Conservation (phyloP, 345 rosid species). For the Acer negundo region DNA sequence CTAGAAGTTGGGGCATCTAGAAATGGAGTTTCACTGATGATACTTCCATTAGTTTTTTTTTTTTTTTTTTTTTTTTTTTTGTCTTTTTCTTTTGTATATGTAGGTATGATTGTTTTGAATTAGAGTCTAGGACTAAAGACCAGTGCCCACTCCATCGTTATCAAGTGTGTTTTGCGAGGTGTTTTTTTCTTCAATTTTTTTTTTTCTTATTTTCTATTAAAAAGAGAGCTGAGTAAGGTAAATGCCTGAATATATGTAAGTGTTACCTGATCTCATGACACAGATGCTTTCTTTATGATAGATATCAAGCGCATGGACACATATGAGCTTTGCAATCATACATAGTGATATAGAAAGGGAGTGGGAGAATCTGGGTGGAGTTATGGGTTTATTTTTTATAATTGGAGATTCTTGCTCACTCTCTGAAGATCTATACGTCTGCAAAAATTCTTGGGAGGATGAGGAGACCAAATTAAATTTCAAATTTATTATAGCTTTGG, state of each 20-base stretch:
- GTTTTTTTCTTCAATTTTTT: not conserved
- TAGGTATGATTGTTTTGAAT: constrained; percentile 10
- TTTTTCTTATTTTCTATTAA: constrained; percentile 14
- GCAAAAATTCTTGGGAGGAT: constrained; percentile 57
- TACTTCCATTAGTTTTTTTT: constrained; percentile 2
- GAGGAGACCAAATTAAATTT: constrained; percentile 59
- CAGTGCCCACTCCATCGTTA: not conserved
- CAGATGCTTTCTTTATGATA: constrained; percentile 90
- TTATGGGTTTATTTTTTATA: constrained; percentile 56
- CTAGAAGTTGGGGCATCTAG: not conserved
- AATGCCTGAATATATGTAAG: constrained; percentile 54
- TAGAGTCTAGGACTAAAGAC: not conserved
- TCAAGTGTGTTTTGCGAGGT: not conserved
- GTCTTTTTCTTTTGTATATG: not conserved
- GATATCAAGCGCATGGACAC: constrained; percentile 96
- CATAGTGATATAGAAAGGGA: constrained; percentile 92
- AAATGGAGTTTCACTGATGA: not conserved
- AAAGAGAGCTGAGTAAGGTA: constrained; percentile 57
- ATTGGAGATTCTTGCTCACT: constrained; percentile 81
- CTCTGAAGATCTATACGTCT: constrained; percentile 57
- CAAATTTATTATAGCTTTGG: constrained; percentile 75
- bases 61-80: not conserved
- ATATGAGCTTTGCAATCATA: constrained; percentile 91
- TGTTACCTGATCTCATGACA: constrained; percentile 76
- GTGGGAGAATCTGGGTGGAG: constrained; percentile 81